Evolutionary conservation across 257 asterid species (phyloP), one percentile per base, ranked within the genome.

Genomic region (Buddleja alternifolia): DNA sequence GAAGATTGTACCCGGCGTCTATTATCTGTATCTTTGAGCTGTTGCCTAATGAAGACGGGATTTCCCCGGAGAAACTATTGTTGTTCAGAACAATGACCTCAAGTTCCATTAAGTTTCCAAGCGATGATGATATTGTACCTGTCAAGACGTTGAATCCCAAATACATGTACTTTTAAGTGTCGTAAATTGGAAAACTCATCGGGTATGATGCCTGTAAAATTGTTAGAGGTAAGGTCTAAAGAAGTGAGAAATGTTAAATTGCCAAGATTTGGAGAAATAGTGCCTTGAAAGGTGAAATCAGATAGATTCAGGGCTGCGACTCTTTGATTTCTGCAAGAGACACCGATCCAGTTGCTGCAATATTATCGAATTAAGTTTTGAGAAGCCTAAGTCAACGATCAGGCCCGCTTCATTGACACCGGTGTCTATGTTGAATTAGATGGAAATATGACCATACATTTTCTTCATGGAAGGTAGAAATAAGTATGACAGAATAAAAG

Each of bases 61-160:
- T 77, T n/a, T 15, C 48, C 32, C 90, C 87, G 19, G 85, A 45
- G 75, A 86, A 77, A 2, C n/a, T 51, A 68, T 87, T 87, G n/a
- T 64, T 60, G 25, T 66, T 14, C 21, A 87, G 73, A 76, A 14
- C 8, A 52, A 83, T 25, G 1, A 25, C 7, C 46, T 75, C 66
- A 0, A 85, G 78, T 23, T 75, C 57, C 2, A 59, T 15, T 51
- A 83, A 73, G 25, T 9, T 50, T 61, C 87, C 85, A n/a, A 78
- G 21, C 82, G 80, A 81, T 11, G 81, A 54, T 10, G 84, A 89
- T 4, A 86, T 61, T 36, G 71, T 66, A 6, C 86, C 83, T 1
- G 71, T 41, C 1, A 86, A 60, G 11, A 64, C 37, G 71, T 86
- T 83, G 60, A 23, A 77, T 37, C 77, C 86, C 57, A 81, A 16